Conservation (phyloP, 164 flowering plant species). For the Brasenia schreberi region DNA sequence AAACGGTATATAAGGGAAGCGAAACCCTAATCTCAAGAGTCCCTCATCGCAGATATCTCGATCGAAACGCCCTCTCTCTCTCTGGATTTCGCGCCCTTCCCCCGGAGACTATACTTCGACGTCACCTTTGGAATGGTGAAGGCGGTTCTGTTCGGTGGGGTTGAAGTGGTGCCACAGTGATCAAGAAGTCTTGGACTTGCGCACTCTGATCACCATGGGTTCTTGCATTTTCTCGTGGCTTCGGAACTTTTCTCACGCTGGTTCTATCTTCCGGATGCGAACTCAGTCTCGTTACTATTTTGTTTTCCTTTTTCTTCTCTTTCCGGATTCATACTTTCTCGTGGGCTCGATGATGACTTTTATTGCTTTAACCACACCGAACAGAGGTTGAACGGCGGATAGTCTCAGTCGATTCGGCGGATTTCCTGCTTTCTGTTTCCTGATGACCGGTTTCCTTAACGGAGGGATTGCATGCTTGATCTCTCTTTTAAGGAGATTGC, state of each 20-base stretch:
- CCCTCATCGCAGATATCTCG: background rate
- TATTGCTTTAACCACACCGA: slow-evolving; percentile 12
- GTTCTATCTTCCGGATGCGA: background rate
- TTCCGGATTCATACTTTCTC: background rate
- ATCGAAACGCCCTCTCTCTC: background rate
- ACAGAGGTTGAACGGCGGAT: background rate
- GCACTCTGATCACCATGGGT: slow-evolving; percentile 1
- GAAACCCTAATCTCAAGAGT: too few species aligned
- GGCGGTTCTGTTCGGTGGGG: background rate
- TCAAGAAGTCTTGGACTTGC: slow-evolving; percentile 6
- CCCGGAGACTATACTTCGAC: background rate
- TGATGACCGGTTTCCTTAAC: slow-evolving; percentile 3
- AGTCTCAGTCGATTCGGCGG: background rate
- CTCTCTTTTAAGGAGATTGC: slow-evolving; percentile 4
- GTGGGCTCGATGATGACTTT: slow-evolving; percentile 7
- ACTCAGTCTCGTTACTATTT: background rate
- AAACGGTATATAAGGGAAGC: too few species aligned
- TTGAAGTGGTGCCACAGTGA: slow-evolving; percentile 6
- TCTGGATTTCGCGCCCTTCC: background rate
- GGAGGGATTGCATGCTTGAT: background rate
- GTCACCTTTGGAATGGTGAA: background rate
- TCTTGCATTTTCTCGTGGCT: slow-evolving; percentile 10
- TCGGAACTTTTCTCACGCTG: background rate
- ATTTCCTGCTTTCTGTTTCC: background rate
- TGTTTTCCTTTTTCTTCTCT: background rate